A percentile compares a stretch with the other conserved stretches of the same genome.
Evolutionary conservation across 176 grass and related monocot species (phyloP).

Genomic region (Rhynchospora breviuscula): DNA sequence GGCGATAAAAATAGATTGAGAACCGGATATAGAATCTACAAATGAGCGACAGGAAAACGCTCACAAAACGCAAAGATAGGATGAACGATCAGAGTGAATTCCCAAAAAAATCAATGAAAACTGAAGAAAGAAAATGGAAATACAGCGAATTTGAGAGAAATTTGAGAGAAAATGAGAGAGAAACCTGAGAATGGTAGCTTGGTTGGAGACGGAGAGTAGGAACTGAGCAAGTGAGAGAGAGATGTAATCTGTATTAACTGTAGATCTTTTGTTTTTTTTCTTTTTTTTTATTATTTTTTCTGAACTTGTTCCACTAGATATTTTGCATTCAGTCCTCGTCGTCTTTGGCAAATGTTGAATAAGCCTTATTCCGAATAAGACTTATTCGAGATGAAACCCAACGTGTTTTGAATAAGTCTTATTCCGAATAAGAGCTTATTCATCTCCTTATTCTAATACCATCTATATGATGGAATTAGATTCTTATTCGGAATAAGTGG

Average conservation of each 20-base stretch:
- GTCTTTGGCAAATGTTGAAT: too few species aligned
- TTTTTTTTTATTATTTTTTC: not conserved
- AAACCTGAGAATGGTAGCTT: not conserved
- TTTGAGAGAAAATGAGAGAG: not conserved
- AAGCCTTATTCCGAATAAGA: too few species aligned
- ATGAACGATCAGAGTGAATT: not conserved
- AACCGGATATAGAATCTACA: not conserved
- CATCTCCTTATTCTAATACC: too few species aligned
- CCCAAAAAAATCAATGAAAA: not conserved
- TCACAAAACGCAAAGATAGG: not conserved
- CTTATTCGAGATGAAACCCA: too few species aligned
- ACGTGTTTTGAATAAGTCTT: too few species aligned
- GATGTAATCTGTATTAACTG: not conserved
- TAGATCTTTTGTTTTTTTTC: not conserved
- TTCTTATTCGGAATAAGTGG: too few species aligned
- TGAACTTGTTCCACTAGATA: not conserved
- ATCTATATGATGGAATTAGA: too few species aligned
- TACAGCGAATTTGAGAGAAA: slow-evolving; percentile 8
- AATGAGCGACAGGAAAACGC: not conserved
- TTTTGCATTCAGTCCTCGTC: not conserved
- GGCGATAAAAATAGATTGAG: slow-evolving; percentile 16
- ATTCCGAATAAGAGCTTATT: too few species aligned
- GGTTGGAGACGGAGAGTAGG: not conserved
- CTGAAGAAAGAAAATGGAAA: not conserved
- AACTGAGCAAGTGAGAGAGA: not conserved